Base-by-base conservation (phyloP, 805 yeast species). In the Cyberlindnera maritima region DNA sequence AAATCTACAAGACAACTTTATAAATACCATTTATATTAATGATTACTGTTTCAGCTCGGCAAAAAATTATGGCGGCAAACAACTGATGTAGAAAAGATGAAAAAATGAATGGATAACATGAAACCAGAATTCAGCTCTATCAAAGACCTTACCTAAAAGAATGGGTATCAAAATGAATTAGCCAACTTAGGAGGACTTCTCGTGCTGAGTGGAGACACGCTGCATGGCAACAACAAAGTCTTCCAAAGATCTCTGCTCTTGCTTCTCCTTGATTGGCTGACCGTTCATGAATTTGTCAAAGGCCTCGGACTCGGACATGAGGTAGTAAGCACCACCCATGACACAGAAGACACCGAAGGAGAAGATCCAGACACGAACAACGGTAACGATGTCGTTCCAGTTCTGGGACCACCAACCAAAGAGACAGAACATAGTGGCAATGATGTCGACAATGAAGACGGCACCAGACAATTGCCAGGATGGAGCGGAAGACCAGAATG, bases 331-430 rank as follows among this genome's bases (percentile, higher is more conserved):
- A 80, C 96, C 97, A 72, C 96, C 96, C 78, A 89, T 73, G 73
- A 84, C 81, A 80, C 96, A 90, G 92, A 90, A 90, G 74, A 87
- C 85, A 81, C 97, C 97, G 77, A 90, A 85, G 54, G 97, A 89
- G 88, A 88, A 89, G 68, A 90, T 74, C 94, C 94, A 90, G 73
- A 86, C 81, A 80, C 96, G 85, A 70, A 85, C 91, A 68, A 90
- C 95, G 48, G 97, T 83, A 61, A 90, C 96, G 61, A 90, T 85
- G 75, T 92, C 96, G 70, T 92, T 90, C 90, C 94, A 88, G 83
- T 90, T 90, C 74, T 88, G 96, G 59, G 95, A 85, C 92, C 95
- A 89, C 96, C 96, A 90, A 63, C 97, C 97, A 83, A 88, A 90
- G 67, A 89, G 72, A 64, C 89, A 76, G 83, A 89, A 90, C 81